Percentiles rank a stretch among this genome's conserved stretches.
phyloP scores from a whole-genome alignment of 2,329 filamentous ascomycete genomes.

The Fusarium pseudocircinatum region DNA sequence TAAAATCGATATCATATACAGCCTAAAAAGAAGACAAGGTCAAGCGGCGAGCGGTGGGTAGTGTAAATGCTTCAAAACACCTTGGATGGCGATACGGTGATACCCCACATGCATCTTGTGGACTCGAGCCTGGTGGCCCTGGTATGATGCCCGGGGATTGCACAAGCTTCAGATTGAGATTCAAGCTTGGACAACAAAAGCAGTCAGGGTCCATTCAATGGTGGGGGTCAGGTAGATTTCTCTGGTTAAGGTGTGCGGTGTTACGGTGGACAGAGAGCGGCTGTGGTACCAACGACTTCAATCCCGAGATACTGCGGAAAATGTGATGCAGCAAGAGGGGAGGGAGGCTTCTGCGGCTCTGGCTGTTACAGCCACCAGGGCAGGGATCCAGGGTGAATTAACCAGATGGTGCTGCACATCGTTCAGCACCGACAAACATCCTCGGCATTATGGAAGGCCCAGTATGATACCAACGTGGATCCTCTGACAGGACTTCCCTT shows the following conservation, averaged over 20 bases:
- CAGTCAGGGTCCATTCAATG: conserved; percentile 28
- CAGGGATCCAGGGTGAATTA: conserved; percentile 34
- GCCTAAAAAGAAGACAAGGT: conserved; percentile 6
- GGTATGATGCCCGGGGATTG: conserved; percentile 28
- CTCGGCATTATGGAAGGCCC: conserved; percentile 43
- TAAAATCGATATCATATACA: conserved; percentile 9
- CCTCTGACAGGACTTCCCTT: conserved; percentile 43
- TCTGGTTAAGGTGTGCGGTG: conserved; percentile 21
- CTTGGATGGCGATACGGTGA: conserved; percentile 11
- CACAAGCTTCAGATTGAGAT: conserved; percentile 27
- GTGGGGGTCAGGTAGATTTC: conserved; percentile 26
- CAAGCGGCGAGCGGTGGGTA: conserved; percentile 27
- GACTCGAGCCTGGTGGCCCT: conserved; percentile 25
- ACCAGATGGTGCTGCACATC: conserved; percentile 13
- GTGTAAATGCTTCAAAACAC: conserved; percentile 18
- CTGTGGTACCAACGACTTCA: conserved; percentile 16
- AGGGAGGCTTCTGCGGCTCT: conserved; percentile 40
- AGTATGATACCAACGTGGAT: conserved; percentile 42
- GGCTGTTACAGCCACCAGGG: conserved; percentile 31
- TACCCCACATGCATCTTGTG: conserved; percentile 40
- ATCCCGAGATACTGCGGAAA: conserved; percentile 30
- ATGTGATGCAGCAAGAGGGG: conserved; percentile 26
- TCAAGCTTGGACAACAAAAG: conserved; percentile 28
- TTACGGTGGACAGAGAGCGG: conserved; percentile 7
- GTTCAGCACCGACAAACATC: conserved; percentile 32